A percentile compares a stretch with the other conserved stretches of the same genome.
phyloP scores from a whole-genome alignment of 2,329 filamentous ascomycete species.

The Diplocarpon mali region DNA sequence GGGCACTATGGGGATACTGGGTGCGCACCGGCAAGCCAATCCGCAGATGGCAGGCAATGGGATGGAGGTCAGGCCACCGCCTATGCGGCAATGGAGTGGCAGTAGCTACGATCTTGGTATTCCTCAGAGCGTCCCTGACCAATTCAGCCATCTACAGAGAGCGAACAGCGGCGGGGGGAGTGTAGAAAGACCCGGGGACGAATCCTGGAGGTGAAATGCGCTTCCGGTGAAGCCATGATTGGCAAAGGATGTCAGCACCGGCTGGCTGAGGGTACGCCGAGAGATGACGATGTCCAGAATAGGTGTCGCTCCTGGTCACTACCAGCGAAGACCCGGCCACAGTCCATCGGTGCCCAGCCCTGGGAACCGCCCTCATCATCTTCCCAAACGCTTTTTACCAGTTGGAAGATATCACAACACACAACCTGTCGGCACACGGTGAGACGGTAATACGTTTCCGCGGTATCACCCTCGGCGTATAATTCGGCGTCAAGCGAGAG shows the following conservation, averaged over 20 bases:
- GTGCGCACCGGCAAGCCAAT: constrained; percentile 5
- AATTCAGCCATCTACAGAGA: constrained; percentile 16
- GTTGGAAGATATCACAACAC: too few relatives aligned
- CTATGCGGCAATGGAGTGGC: constrained; percentile 17
- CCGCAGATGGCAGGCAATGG: not conserved
- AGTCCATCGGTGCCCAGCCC: too few relatives aligned
- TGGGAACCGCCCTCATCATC: too few relatives aligned
- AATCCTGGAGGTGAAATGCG: constrained; percentile 1
- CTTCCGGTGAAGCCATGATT: not conserved
- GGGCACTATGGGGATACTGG: constrained; percentile 8
- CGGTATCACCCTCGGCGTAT: too few relatives aligned
- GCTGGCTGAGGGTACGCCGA: not conserved
- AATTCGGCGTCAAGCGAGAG: too few relatives aligned
- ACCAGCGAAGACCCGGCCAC: too few relatives aligned
- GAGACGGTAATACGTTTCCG: too few relatives aligned
- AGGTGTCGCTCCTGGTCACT: too few relatives aligned
- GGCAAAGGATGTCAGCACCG: not conserved
- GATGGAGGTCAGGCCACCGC: constrained; percentile 15
- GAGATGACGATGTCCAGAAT: not conserved
- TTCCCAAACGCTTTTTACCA: too few relatives aligned
- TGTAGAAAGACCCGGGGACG: constrained; percentile 1
- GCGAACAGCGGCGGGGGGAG: constrained; percentile 12
- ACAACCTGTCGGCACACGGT: too few relatives aligned
- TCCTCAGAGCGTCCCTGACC: constrained; percentile 22
- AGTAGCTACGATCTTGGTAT: constrained; percentile 17